These are phyloP conservation scores for Linnemannia elongata DNA, from an alignment of 192 early-diverging fungal species.

Conservation along the genomic window DNA sequence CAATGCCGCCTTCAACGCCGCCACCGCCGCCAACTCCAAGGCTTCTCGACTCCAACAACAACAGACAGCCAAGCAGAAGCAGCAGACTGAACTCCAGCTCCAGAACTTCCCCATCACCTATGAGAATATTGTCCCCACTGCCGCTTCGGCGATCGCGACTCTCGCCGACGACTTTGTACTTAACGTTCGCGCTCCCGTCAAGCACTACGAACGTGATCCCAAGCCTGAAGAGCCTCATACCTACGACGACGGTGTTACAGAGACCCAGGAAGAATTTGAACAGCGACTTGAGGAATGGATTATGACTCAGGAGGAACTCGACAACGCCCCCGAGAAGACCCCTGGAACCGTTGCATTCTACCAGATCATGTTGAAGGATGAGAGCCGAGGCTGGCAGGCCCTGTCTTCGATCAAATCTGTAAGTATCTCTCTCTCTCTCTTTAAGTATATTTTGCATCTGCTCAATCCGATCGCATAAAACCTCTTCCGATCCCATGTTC, in stretches of 20 bases:
- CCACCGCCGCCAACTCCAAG: not conserved
- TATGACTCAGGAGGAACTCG: constrained; percentile 26
- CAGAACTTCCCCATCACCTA: constrained; percentile 21
- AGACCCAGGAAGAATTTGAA: constrained; percentile 48
- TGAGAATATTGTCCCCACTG: constrained; percentile 1
- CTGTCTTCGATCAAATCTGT: constrained; percentile 55
- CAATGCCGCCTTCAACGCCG: not conserved
- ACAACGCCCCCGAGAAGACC: not conserved
- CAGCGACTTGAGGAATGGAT: constrained; percentile 40
- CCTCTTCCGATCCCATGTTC: not conserved
- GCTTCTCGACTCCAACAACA: constrained; percentile 12
- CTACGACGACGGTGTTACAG: constrained; percentile 22
- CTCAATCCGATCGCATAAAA: too few species aligned
- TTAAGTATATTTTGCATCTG: not conserved
- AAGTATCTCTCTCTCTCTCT: not conserved
- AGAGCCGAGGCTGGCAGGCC: constrained; percentile 46
- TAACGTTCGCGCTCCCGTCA: constrained; percentile 39
- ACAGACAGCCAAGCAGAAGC: constrained; percentile 25
- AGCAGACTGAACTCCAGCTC: constrained; percentile 6
- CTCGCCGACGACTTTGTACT: constrained; percentile 43
- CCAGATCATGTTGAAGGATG: constrained; percentile 51
- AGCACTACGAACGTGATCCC: not conserved
- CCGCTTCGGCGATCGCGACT: not conserved
- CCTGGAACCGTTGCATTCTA: constrained; percentile 48
- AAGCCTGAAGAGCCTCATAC: not conserved